Evolutionary conservation across 2,329 filamentous ascomycete genomes (phyloP).

Genomic region (Grosmannia serpens): DNA sequence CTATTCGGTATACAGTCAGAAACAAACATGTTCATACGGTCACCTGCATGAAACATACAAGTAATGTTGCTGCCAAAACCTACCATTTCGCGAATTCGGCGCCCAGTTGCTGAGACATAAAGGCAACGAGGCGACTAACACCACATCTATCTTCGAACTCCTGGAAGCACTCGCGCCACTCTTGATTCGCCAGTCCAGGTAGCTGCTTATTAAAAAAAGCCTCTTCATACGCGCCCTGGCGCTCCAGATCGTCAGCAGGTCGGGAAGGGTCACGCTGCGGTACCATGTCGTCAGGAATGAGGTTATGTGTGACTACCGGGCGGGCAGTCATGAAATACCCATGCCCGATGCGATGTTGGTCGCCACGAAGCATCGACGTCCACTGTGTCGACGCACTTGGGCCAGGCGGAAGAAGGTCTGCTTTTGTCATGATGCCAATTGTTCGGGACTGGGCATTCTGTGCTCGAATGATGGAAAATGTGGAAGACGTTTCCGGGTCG

Average conservation of each 20-base stretch:
- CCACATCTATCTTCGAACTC: constrained; percentile 38
- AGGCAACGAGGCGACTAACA: constrained; percentile 39
- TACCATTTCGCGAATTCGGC: constrained; percentile 42
- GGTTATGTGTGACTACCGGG: constrained; percentile 25
- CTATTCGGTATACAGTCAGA: constrained; percentile 5
- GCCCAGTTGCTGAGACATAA: constrained; percentile 40
- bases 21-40: not conserved
- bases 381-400: constrained; percentile 41
- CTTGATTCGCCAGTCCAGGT: constrained; percentile 18
- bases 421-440: constrained; percentile 74
- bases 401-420: constrained; percentile 53
- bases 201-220: constrained; percentile 31
- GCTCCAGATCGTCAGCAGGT: constrained; percentile 35
- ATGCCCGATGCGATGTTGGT: constrained; percentile 53
- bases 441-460: constrained; percentile 47
- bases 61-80: constrained; percentile 9
- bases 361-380: constrained; percentile 48
- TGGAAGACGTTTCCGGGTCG: constrained; percentile 65
- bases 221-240: constrained; percentile 40
- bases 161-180: constrained; percentile 39
- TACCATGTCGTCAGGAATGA: constrained; percentile 4
- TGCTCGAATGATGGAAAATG: constrained; percentile 51
- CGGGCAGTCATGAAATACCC: constrained; percentile 72
- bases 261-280: constrained; percentile 1
- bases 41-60: no score